Evolutionary conservation across 164 flowering plant species (phyloP), one percentile per base, ranked within the genome.

Genomic region (Nymphaea thermarum): DNA sequence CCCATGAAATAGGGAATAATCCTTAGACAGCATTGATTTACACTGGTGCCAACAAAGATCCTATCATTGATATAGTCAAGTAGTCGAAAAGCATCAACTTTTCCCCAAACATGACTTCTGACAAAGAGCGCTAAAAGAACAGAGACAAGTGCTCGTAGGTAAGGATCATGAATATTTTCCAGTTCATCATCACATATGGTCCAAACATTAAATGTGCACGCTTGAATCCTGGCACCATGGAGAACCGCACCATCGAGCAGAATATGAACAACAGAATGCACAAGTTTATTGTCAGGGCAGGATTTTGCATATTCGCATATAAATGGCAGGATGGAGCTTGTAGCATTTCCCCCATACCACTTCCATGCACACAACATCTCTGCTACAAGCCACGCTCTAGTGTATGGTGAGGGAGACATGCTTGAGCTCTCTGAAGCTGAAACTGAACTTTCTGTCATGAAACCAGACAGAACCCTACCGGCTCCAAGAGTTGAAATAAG

Each of bases 341-440:
- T 14, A 67, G 82, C 96, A 86, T 79, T 79, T 62, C 96, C 98
- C 55, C 86, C 86, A 68, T 80, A 80, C 98, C 98, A 92, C 71
- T 82, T 82, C 99, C 98, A 95, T 60, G 93, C 79, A 83, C 98
- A 95, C 69, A 95, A 74, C 17, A 90, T 73, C 79, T 95, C 98
- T 74, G 84, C 92, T 73, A 87, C 96, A 77, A 95, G 87, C 99
- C 99, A 92, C 64, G 87, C 80, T 68, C 90, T 83, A 74, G 78
- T 68, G 74, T 72, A 76, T 44, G 47, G 69, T 42, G 60, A 72
- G 17, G 12, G 65, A 47, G 43, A 68, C 62, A 65, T 66, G 71
- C 62, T 77, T 71, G 43, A 68, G 42, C n/a, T 70, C 66, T 82
- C 82, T 57, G 67, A 63, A 17, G 64, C 43, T 18, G 73, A 25